Conservation (phyloP, 208 protist species). For the Leishmania arabica region DNA sequence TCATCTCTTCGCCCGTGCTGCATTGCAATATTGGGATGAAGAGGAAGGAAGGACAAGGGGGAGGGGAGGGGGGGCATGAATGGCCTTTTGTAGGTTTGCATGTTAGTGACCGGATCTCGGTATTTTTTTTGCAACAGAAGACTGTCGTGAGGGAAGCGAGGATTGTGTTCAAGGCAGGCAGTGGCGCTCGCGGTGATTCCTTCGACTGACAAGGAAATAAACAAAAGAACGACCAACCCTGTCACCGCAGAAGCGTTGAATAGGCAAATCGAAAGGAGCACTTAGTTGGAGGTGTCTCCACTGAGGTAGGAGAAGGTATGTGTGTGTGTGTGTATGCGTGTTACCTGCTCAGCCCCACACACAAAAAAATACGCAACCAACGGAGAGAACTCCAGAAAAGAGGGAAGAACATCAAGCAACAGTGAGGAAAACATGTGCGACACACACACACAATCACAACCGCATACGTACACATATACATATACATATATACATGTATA, state of each 20-base stretch:
- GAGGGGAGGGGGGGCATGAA: not conserved
- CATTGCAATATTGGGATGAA: no score
- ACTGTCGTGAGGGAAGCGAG: not conserved
- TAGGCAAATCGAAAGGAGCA: not conserved
- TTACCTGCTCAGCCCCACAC: no score
- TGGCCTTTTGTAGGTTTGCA: not conserved
- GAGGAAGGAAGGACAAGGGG: no score
- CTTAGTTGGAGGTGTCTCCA: not conserved
- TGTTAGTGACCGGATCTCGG: not conserved
- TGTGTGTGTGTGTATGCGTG: no score
- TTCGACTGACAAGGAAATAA: not conserved
- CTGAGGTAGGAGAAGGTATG: not conserved
- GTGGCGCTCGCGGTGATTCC: not conserved
- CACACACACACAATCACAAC: no score
- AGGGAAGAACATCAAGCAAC: not conserved
- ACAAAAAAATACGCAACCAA: not conserved
- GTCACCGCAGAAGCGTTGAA: no score
- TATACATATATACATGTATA: not conserved
- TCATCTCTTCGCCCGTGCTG: not conserved
- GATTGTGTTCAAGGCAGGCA: not conserved
- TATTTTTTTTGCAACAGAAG: not conserved
- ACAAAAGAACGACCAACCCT: not conserved
- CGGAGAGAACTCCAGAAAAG: not conserved
- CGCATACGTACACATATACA: not conserved
- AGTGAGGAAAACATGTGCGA: not conserved